Evolutionary conservation across 805 yeast species (phyloP), one percentile per base, ranked within the genome.

Genomic region (Ogataea methylovora): DNA sequence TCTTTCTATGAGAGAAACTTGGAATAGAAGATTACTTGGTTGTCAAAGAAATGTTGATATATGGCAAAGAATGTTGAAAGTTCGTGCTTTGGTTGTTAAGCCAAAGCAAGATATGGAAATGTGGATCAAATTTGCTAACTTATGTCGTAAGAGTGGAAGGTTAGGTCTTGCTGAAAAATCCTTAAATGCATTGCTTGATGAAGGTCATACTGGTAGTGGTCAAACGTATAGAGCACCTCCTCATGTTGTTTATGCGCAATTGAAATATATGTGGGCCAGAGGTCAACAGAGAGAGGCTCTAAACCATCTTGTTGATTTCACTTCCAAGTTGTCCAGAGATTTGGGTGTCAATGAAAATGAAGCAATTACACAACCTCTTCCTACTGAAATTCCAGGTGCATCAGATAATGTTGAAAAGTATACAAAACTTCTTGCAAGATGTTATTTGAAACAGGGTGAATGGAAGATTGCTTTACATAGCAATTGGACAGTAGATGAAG

Each of bases 71-170:
- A 80, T 92, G 76, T 69, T 92, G 40, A 84, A 88, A 54, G 95
- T 90, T 2, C 71, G 98, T 37, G 90, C 97, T 0, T 67, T 92
- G 30, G 97, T 92, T 11, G 84, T 92, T 29, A 81, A 82, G 43
- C 99, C 98, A 2, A 85, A 88, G 45, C 94, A 92, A 49, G 97
- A 92, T 53, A 83, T 88, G 92, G 92, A 84, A 35, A 85, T 88
- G 74, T 87, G 97, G 96, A 90, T 92, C 49, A 88, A 92, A 57
- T 94, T 92, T 67, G 97, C 98, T 15, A 92, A 92, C 51, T 65
- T 92, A 38, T 87, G 97, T 54, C 73, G 98, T 42, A 92, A 92
- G 60, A 83, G 96, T 13, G 96, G 95, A 6, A 69, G 99, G 42
- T 65, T 86, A 46, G 90, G 90, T 7, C 63, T 94, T 35, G 97